Evolutionary conservation across 805 yeast genomes (phyloP), one percentile per base, ranked within the genome.

Genomic region (Candida insectalens): DNA sequence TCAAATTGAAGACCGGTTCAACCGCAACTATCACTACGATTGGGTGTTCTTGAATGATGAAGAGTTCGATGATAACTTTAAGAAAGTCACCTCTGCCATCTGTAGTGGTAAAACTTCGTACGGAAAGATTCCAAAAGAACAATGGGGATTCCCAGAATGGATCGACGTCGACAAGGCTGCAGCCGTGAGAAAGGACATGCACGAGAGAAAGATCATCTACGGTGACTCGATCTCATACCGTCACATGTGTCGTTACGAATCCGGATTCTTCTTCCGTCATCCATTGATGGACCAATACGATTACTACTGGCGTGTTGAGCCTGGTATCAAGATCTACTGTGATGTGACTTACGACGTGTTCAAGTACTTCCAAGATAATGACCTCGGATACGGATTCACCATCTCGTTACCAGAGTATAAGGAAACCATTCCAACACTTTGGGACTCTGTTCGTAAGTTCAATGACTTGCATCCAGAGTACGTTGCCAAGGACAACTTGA

Each of bases 41-140:
- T 89, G 97, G 96, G 92, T 87, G 19, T 92, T 89, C 57, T 66
- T 89, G 47, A 89, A 89, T 57, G 96, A 89, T 54, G 85, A 77
- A 37, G 79, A 70, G 31, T 92, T 89, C 60, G 66, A 74, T 33
- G 87, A 83, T 3, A 92, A 84, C 47, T 89, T 92, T 58, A 83
- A 74, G 47, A 59, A 61, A 19, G 69, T 74, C 19, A 82, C 94
- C 10, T 42, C 71, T 2, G 69, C 81, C 9, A 59, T 85, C 49
- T 76, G 77, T 12, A 75, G 88, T 22, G 97, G 97, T 43, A 67
- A 55, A 5, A 76, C 88, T 32, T 69, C 76, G 42, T 92, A 77
- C 50, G 97, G 94, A 30, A 37, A 68, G 29, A 78, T 89, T 46
- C 92, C 89, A n/a, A 63, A 67, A 33, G 85, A 80, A 37, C 89